phyloP scores from a whole-genome alignment of 1,284 basidiomycete genomes.

The Waitea zeae region DNA sequence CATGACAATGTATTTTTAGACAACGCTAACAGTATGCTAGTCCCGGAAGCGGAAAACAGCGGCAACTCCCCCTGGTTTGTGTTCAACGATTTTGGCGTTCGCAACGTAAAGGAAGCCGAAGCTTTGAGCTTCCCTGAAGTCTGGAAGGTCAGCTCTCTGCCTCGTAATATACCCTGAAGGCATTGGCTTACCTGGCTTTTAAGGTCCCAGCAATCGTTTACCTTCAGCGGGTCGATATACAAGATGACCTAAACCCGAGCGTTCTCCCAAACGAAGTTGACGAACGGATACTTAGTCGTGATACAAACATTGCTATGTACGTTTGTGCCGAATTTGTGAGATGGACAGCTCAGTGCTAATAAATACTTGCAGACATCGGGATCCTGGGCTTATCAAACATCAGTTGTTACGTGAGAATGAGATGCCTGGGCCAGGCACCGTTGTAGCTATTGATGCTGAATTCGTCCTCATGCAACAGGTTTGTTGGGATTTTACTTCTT shows the following conservation, averaged over 20 bases:
- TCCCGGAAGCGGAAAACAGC: constrained; percentile 43
- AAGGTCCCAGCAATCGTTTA: constrained; percentile 83
- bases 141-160: constrained; percentile 71
- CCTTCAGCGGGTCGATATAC: constrained; percentile 62
- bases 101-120: constrained; percentile 70
- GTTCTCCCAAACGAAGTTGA: constrained; percentile 56
- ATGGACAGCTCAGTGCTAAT: neutral
- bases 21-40: constrained; percentile 18
- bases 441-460: constrained; percentile 94
- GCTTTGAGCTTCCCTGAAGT: constrained; percentile 74
- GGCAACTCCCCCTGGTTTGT: constrained; percentile 63
- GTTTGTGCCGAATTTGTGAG: constrained; percentile 12
- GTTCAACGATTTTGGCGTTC: constrained; percentile 95
- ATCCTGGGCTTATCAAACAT: constrained; percentile 62
- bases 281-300: constrained; percentile 61
- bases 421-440: constrained; percentile 69
- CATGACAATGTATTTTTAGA: constrained; percentile 2
- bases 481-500: constrained; percentile 2
- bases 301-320: constrained; percentile 76
- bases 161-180: too few species aligned
- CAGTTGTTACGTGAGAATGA: constrained; percentile 59
- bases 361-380: constrained; percentile 60
- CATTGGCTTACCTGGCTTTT: neutral
- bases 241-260: constrained; percentile 41
- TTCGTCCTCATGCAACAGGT: constrained; percentile 94